Conservation (phyloP, 2,329 filamentous ascomycete species). For the Penicillium sclerotigenum region DNA sequence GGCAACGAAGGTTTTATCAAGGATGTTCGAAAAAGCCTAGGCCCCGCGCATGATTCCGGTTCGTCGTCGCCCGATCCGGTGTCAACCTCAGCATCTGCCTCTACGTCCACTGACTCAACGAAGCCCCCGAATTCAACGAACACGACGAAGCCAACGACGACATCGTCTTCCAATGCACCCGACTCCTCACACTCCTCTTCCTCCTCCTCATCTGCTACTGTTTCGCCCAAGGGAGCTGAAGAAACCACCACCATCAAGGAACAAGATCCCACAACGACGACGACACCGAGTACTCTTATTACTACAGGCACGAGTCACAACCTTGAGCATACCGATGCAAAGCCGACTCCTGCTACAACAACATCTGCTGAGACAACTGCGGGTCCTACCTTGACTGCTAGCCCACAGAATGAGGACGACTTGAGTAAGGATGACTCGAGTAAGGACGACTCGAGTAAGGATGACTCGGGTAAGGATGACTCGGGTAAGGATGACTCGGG, state of each 20-base stretch:
- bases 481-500: background rate
- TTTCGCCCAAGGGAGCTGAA: slow-evolving; percentile 6
- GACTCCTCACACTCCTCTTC: slow-evolving; percentile 27
- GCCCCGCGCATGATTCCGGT: slow-evolving; percentile 46
- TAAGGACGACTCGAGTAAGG: no score
- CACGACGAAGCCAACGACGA: slow-evolving; percentile 4
- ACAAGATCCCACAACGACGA: background rate
- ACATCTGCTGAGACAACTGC: background rate
- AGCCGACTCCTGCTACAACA: background rate
- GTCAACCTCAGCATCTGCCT: slow-evolving; percentile 25
- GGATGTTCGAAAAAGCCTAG: slow-evolving; percentile 41
- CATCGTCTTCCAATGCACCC: slow-evolving; percentile 25
- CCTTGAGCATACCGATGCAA: background rate
- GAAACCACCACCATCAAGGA: background rate
- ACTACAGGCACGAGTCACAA: background rate
- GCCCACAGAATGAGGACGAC: background rate
- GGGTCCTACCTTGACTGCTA: background rate
- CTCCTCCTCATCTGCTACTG: slow-evolving; percentile 20
- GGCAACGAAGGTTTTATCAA: slow-evolving; percentile 57
- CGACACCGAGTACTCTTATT: background rate
- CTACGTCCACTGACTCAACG: slow-evolving; percentile 28
- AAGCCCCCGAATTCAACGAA: slow-evolving; percentile 8
- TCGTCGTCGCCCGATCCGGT: slow-evolving; percentile 31
- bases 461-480: background rate
- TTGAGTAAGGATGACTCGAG: background rate